Conservation (phyloP, 108 stramenopile species). For the Conticribra guillardii region DNA sequence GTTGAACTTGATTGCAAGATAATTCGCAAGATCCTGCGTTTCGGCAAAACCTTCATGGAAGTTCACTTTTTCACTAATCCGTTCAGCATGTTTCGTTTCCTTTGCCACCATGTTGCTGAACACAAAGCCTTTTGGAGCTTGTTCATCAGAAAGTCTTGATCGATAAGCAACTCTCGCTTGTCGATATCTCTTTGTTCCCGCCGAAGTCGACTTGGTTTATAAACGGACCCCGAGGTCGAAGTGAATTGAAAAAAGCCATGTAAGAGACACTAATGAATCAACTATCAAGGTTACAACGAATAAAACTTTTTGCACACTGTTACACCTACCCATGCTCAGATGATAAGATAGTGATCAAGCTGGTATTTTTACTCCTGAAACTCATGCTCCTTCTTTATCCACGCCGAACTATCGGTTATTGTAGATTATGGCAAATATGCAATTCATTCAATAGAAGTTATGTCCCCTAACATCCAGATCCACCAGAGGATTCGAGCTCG, state of each 20-base stretch:
- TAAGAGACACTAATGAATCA: too few relatives aligned
- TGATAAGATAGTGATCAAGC: conserved; percentile 51
- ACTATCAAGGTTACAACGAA: neutral
- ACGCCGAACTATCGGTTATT: neutral
- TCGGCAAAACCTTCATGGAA: conserved; percentile 56
- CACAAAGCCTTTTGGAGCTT: conserved; percentile 26
- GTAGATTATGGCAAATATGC: too few relatives aligned
- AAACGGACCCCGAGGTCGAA: neutral
- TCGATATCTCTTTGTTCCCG: conserved; percentile 42
- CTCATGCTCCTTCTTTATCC: neutral
- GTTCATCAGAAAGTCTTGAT: conserved; percentile 38
- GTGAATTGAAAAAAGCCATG: neutral
- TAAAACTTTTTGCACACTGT: neutral
- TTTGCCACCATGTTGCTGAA: conserved; percentile 58
- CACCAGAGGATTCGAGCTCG: neutral
- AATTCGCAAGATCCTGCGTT: conserved; percentile 54
- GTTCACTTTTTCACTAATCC: conserved; percentile 35
- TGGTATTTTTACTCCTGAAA: conserved; percentile 37
- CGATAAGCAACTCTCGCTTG: conserved; percentile 53
- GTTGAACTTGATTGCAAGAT: conserved; percentile 57
- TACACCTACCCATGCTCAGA: conserved; percentile 26
- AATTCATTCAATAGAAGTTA: too few relatives aligned
- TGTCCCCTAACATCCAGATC: too few relatives aligned
- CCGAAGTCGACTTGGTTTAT: conserved; percentile 10
- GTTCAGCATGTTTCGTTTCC: conserved; percentile 52